Conservation (phyloP, 768 basidiomycete genomes). For the Trametes meyenii region DNA sequence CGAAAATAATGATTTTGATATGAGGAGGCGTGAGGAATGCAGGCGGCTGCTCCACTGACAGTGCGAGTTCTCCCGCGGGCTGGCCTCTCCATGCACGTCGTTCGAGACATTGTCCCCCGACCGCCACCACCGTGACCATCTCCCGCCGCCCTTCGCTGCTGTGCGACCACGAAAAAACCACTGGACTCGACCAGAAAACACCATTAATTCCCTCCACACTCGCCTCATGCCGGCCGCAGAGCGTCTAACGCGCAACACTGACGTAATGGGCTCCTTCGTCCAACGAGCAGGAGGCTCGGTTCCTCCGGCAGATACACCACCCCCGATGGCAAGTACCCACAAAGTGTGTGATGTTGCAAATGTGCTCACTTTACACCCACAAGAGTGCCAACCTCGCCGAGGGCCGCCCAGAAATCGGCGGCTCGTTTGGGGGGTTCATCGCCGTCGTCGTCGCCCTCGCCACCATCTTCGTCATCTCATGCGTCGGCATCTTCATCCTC, state of each 20-base stretch:
- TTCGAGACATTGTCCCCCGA: neutral
- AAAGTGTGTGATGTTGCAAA: neutral
- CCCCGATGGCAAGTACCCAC: slow-evolving; percentile 10
- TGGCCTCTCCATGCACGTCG: slow-evolving; percentile 3
- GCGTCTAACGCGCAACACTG: slow-evolving; percentile 7
- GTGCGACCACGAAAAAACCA: no score
- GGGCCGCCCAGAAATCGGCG: slow-evolving; percentile 29
- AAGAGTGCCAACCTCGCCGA: slow-evolving; percentile 15
- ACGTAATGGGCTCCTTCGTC: slow-evolving; percentile 9
- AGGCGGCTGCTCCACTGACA: neutral
- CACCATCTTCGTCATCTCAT: slow-evolving; percentile 55
- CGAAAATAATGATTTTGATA: neutral
- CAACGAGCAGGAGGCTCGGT: neutral
- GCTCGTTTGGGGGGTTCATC: slow-evolving; percentile 54
- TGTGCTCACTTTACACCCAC: no score
- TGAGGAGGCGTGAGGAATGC: slow-evolving; percentile 7
- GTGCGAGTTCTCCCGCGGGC: neutral
- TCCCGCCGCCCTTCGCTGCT: neutral
- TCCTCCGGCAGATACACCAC: slow-evolving; percentile 3
- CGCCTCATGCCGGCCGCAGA: neutral
- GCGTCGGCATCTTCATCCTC: slow-evolving; percentile 57
- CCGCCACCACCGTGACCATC: neutral
- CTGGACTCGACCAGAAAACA: neutral
- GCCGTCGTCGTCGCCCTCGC: slow-evolving; percentile 58
- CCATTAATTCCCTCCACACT: neutral